Evolutionary conservation across 768 basidiomycete genomes (phyloP).

Genomic region (Lyophyllum decastes): DNA sequence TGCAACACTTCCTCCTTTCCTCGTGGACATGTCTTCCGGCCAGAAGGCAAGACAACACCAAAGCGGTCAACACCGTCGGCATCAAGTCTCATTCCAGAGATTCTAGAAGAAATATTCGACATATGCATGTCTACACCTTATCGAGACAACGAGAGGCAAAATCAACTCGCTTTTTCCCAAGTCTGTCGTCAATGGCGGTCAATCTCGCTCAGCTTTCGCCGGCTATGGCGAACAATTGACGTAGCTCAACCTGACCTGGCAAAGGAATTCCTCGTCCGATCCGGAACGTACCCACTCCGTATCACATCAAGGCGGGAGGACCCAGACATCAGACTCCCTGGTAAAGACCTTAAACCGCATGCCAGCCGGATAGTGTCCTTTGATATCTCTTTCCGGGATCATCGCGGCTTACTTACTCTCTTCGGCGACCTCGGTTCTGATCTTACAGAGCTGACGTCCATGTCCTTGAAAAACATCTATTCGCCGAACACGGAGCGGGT

Average conservation of each 20-base stretch:
- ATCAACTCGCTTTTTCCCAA: neutral
- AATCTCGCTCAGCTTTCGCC: neutral
- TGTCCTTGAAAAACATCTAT: neutral
- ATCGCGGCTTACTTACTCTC: no score
- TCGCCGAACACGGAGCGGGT: neutral
- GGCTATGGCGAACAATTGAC: neutral
- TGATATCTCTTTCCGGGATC: no score
- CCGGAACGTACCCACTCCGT: neutral
- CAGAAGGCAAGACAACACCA: no score
- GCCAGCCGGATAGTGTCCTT: no score
- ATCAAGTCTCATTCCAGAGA: neutral
- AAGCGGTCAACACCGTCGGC: no score
- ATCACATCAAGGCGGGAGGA: neutral
- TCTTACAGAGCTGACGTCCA: neutral
- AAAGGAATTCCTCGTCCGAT: neutral
- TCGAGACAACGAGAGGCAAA: neutral
- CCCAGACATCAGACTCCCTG: no score
- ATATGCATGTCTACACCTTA: neutral
- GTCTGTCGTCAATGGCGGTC: neutral
- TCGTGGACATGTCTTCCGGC: no score
- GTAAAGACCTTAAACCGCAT: no score
- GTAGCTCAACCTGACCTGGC: neutral
- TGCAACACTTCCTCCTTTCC: no score
- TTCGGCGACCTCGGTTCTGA: no score
- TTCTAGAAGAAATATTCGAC: neutral